A percentile compares a stretch with the other conserved stretches of the same genome.
Conservation (phyloP, 148 eudicot species). For the Chenopodium album region DNA sequence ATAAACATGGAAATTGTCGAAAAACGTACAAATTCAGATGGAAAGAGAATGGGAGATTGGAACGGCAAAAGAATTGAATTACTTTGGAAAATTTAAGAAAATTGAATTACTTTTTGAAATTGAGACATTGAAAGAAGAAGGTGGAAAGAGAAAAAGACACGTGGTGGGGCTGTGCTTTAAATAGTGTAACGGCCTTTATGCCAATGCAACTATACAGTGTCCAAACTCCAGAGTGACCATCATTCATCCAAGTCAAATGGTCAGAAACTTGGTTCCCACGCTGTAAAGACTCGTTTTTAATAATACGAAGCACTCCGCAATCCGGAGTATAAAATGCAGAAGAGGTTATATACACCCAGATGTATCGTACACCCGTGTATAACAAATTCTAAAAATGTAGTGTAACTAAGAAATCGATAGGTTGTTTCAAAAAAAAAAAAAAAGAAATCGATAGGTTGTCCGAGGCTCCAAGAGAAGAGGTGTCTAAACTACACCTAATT, state of each 20-base stretch:
- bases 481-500: no score
- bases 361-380: no score
- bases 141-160: slow-evolving; percentile 8
- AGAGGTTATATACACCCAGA: no score
- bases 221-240: not conserved
- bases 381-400: no score
- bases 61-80: slow-evolving; percentile 8
- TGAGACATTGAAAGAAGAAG: not conserved
- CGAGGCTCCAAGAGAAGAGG: no score
- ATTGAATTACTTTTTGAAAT: no score
- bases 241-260: slow-evolving; percentile 22
- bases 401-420: no score
- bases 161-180: slow-evolving; percentile 22
- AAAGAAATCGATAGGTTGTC: no score
- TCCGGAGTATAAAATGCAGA: no score
- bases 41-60: not conserved
- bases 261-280: not conserved
- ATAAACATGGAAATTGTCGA: slow-evolving; percentile 25
- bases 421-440: no score
- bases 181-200: slow-evolving; percentile 21
- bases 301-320: no score
- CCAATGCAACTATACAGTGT: no score
- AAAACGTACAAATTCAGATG: slow-evolving; percentile 14
- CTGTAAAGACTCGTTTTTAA: not conserved
- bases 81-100: not conserved